Base-by-base conservation (phyloP, 768 basidiomycete species). In the Clitopilus hobsonii region DNA sequence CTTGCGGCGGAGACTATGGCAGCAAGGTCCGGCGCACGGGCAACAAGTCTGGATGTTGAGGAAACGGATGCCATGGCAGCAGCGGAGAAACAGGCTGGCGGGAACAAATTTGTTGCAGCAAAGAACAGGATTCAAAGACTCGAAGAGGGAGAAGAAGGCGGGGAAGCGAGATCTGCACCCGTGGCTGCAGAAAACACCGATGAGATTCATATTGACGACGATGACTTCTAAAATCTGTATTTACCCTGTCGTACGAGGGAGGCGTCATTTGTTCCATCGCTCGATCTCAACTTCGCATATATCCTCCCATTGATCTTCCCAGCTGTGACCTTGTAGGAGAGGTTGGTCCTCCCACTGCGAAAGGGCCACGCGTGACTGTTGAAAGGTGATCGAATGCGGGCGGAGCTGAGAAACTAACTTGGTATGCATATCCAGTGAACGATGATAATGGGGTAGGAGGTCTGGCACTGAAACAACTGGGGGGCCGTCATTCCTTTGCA, bases 131-230 rank as follows among this genome's bases (percentile, higher is more conserved):
- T 80, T 3, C 72, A 68, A n/a, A 62, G 71, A 52, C 67, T 70
- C 13, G 67, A 68, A 48, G 64, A 68, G 11, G 68, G 71, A 24
- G 80, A 77, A 55, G 77, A 65, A 38, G 66, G 68, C 23, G 65
- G 62, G 16, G 67, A 64, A 6, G 64, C 52, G 26, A 55, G 58
- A 13, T 62, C 65, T n/a, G 73, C 70, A 29, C 58, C 71, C 23
- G 68, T 64, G 38, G 65, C 61, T 55, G 70, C 65, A 25, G 63
- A 61, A 53, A 94, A 94, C 65, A 82, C 72, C 38, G 92, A 94
- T 55, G 92, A 94, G 72, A 94, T 94, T 56, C 89, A 88, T 57
- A 92, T 94, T 62, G 89, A 87, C 49, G 89, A 92, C 64, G 91
- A 91, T 60, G 86, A 88, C 64, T 36, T 63, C 22, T 66, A 53